phyloP scores from a whole-genome alignment of 1,139 yeast genomes.

The Torulaspora pretoriensis region DNA sequence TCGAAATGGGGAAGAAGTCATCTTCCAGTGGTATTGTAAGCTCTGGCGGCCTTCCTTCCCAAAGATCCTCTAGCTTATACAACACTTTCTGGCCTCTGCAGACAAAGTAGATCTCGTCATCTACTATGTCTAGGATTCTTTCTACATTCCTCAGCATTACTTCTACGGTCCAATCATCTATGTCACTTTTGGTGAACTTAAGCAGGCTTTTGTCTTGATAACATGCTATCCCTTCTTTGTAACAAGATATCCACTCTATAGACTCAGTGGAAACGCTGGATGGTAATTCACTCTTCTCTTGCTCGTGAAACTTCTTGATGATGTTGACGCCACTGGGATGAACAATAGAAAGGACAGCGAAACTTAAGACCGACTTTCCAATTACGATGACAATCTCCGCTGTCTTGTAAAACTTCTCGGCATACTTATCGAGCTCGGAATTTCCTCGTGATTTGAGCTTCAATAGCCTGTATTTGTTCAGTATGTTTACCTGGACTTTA shows the following conservation, averaged over 20 bases:
- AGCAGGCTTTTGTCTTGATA: constrained; percentile 22
- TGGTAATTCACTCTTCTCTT: constrained; percentile 20
- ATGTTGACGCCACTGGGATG: constrained; percentile 27
- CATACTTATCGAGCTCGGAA: constrained; percentile 13
- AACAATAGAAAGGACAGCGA: constrained; percentile 30
- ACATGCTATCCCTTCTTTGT: constrained; percentile 27
- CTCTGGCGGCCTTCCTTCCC: constrained; percentile 20
- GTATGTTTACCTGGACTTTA: constrained; percentile 27
- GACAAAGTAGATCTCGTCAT: constrained; percentile 27
- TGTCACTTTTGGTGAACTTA: constrained; percentile 18
- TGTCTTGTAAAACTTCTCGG: constrained; percentile 28
- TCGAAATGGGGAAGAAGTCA: constrained; percentile 32
- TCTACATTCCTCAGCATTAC: constrained; percentile 27
- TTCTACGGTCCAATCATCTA: constrained; percentile 19
- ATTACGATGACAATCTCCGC: constrained; percentile 29
- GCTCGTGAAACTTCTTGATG: constrained; percentile 28
- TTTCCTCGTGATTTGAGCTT: constrained; percentile 25
- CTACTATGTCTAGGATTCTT: constrained; percentile 27
- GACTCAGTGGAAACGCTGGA: constrained; percentile 7
- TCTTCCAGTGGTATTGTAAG: constrained; percentile 24
- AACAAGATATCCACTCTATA: constrained; percentile 28
- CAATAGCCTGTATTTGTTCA: constrained; percentile 24
- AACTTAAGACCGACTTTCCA: constrained; percentile 16
- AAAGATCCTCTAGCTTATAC: constrained; percentile 24
- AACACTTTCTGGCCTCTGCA: constrained; percentile 20